phyloP scores from a whole-genome alignment of 2,329 filamentous ascomycete species.

The Pezicula carpinea region DNA sequence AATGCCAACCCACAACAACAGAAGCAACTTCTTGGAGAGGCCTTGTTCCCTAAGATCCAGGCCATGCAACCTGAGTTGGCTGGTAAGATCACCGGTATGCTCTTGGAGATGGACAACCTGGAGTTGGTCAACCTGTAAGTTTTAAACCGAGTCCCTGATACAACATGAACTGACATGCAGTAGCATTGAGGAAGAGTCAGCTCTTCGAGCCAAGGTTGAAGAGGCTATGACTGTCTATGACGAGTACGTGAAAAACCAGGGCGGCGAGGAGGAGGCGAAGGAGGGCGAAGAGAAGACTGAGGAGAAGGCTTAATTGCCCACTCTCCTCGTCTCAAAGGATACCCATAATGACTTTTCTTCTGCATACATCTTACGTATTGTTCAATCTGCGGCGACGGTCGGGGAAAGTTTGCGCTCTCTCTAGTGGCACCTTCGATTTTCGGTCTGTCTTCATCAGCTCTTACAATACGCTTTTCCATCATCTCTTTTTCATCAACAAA shows the following conservation, averaged over 20 bases:
- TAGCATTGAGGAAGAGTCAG: constrained; percentile 83
- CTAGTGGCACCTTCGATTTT: constrained; percentile 20
- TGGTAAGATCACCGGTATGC: constrained; percentile 99
- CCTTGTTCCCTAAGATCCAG: constrained; percentile 98
- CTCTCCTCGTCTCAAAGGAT: constrained; percentile 12
- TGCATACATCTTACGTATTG: constrained; percentile 18
- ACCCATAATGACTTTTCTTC: constrained; percentile 8
- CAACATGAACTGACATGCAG: constrained; percentile 23
- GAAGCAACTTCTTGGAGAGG: constrained; percentile 98
- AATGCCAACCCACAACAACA: constrained; percentile 65
- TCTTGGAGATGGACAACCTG: constrained; percentile 96
- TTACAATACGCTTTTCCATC: constrained; percentile 9
- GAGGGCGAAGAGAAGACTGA: constrained; percentile 48
- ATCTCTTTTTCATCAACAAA: constrained; percentile 17
- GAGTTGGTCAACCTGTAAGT: constrained; percentile 96
- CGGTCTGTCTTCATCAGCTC: constrained; percentile 8
- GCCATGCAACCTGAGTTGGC: constrained; percentile 91
- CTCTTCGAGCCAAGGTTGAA: constrained; percentile 92
- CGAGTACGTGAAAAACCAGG: constrained; percentile 81
- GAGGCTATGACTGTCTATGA: constrained; percentile 97
- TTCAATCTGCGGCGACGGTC: constrained; percentile 24
- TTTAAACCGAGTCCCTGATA: constrained; percentile 4
- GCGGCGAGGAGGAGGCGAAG: constrained; percentile 36
- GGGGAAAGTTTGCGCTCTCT: constrained; percentile 28
- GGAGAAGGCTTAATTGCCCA: constrained; percentile 45